phyloP scores from a whole-genome alignment of 2,329 filamentous ascomycete species.

The Cercospora sp. region DNA sequence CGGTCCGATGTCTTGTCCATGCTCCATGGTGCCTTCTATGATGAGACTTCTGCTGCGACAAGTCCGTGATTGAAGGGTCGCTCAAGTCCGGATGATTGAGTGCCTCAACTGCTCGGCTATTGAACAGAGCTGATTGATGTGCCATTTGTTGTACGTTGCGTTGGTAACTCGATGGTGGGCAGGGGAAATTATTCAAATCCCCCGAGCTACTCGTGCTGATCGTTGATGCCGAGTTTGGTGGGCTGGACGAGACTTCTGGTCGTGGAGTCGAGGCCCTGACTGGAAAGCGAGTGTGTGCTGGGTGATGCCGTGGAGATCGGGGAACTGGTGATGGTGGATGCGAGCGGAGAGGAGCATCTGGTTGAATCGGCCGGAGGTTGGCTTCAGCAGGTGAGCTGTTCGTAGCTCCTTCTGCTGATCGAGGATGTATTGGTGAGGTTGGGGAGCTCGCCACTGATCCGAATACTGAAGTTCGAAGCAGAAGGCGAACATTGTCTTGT shows the following conservation, averaged over 20 bases:
- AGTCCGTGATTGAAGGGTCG: conserved; percentile 31
- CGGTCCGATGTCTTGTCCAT: conserved; percentile 17
- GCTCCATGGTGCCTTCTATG: conserved; percentile 28
- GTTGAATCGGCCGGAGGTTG: conserved; percentile 5
- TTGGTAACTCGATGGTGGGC: conserved; percentile 29
- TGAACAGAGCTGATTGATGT: conserved; percentile 33
- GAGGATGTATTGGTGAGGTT: conserved; percentile 23
- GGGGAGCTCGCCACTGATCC: conserved; percentile 28
- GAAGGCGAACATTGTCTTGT: conserved; percentile 39
- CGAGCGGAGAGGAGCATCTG: conserved; percentile 19
- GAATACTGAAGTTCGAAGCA: conserved; percentile 36
- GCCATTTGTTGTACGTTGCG: conserved; percentile 28
- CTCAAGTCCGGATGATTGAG: conserved; percentile 38
- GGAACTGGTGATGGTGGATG: conserved; percentile 15
- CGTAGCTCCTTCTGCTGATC: conserved; percentile 4
- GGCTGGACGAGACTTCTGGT: conserved; percentile 28
- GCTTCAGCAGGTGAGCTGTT: conserved; percentile 2
- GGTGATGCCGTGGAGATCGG: conserved; percentile 3
- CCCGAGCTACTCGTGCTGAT: not conserved
- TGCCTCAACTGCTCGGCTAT: conserved; percentile 33
- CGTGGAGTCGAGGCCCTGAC: not conserved
- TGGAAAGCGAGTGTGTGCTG: conserved; percentile 13
- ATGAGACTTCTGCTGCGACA: conserved; percentile 32
- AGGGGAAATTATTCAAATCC: conserved; percentile 21
- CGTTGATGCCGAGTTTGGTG: conserved; percentile 19